Evolutionary conservation across 257 asterid species (phyloP), one percentile per base, ranked within the genome.

Genomic region (Knoxia roxburghii): DNA sequence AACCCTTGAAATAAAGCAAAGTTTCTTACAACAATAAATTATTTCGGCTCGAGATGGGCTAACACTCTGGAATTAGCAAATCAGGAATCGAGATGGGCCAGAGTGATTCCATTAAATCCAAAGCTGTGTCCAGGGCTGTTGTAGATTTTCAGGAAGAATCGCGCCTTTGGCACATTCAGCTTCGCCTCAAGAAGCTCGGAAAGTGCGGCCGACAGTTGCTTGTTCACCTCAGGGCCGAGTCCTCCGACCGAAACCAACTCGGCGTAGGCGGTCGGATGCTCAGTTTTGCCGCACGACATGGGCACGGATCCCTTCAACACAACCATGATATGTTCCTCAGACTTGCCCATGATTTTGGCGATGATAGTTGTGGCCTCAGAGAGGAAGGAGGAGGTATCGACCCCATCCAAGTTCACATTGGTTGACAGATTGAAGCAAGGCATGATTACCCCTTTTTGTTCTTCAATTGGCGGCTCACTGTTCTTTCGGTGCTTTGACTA

Each of bases 261-360:
- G 52, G 93, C 98, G 68, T 80, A 92, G 27, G 97, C 98, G 58
- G 97, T 85, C 18, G 96, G 94, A 60, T 84, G 77, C 83, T 92
- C 96, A n/a, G 97, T 87, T 68, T 96, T 96, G 40, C 91, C 97
- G 56, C 86, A 89, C 32, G 98, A 82, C 62, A 89, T 84, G 72
- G 96, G 95, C 4, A 92, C 95, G 32, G 98, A 92, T 24, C 98
- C 98, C 77, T 89, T 92, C 86, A 92, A 64, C 76, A 87, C 96
- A 59, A 87, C 79, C 98, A 91, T 91, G 71, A 91, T 91, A 78
- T 87, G 87, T 93, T 89, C 85, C 67, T 87, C 90, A 8, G 98
- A 95, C 73, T 91, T 91, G 76, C 92, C 88, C 80, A 83, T 85
- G 80, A 87, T 55, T 73, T 85, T 82, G 68, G 98, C 96, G 17